Evolutionary conservation across 129 eudicot species (phyloP), one percentile per base, ranked within the genome.

Genomic region (Rutidosis leptorrhynchoides): DNA sequence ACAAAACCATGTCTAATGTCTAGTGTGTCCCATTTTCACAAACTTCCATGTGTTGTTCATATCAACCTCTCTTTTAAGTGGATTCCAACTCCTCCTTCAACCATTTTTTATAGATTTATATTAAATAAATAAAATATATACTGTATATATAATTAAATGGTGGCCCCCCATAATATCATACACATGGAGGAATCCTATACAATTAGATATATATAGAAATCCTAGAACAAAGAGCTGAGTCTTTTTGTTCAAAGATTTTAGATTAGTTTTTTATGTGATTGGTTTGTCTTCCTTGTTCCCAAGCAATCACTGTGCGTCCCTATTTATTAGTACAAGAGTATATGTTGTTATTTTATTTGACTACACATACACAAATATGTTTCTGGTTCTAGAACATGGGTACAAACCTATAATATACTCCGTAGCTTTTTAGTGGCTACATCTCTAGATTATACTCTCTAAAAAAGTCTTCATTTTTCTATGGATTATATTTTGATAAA

Each of bases 61-160:
- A 83, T 81, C 81, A 45, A 63, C 43, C 54, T 78, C 56, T 68
- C 68, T 71, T 77, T 77, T 69, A 68, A 82, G 91, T 88, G 96
- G 91, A 82, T 84, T 88, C 88, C 96, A 88, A 84, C 89, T 72
- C 96, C 86, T 75, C 86, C 43, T 77, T 75, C 89, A 88, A 79
- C 88, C 86, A 82, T 62, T 73, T 74, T 43, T 60, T 71, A 45
- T 61, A 75, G 80, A 83, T 83, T 78, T 25, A 56, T 69, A 17
- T 45, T 60, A 69, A 35, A 54, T 33, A 56, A 55, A 16, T 15
- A 21, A 61, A 20, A 61, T 20, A 64, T 49, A 66, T 67, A 67
- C 62, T 75, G 79, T 56, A 32, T n/a, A n/a, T n/a, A n/a, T n/a
- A n/a, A n/a, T n/a, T n/a, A n/a, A n/a, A n/a, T 67, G 74, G 69